A percentile compares a stretch with the other conserved stretches of the same genome.
phyloP scores from a whole-genome alignment of 2,329 filamentous ascomycete species.

The Phymatotrichopsis omnivora region DNA sequence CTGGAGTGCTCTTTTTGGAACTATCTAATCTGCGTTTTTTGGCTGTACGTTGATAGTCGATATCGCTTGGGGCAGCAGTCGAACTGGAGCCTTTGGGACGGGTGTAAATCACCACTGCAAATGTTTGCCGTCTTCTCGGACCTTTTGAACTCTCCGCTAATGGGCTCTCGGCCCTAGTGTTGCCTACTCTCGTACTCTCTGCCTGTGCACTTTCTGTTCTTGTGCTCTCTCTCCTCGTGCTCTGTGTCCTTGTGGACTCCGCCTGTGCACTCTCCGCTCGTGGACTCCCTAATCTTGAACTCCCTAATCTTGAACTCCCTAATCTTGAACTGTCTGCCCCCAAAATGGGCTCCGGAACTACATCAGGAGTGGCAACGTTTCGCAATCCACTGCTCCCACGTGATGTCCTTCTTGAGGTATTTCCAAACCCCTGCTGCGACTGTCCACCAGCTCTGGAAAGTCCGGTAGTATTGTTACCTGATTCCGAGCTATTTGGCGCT shows the following conservation, averaged over 20 bases:
- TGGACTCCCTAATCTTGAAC: neutral
- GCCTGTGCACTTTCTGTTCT: neutral
- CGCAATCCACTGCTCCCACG: constrained; percentile 12
- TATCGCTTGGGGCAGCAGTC: neutral
- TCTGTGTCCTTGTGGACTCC: neutral
- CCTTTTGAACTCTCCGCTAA: too few relatives aligned
- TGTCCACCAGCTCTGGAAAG: neutral
- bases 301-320: neutral
- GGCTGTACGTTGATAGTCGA: neutral
- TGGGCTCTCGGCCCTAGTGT: too few relatives aligned
- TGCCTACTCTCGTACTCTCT: neutral
- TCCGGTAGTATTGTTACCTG: neutral
- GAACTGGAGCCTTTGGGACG: neutral
- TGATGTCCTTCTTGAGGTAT: constrained; percentile 2
- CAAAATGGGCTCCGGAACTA: too few relatives aligned
- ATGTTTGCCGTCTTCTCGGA: too few relatives aligned
- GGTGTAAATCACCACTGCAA: constrained; percentile 10
- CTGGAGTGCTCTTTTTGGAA: constrained; percentile 11
- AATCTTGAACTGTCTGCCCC: neutral
- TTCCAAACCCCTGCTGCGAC: constrained; percentile 10
- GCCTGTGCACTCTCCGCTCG: neutral
- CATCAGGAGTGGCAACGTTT: constrained; percentile 5
- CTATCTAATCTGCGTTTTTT: constrained; percentile 12
- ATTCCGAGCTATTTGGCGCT: too few relatives aligned
- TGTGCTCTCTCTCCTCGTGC: neutral